These are phyloP conservation scores for Benincasa hispida DNA, from an alignment of 306 rosid species.

Conservation along the genomic window DNA sequence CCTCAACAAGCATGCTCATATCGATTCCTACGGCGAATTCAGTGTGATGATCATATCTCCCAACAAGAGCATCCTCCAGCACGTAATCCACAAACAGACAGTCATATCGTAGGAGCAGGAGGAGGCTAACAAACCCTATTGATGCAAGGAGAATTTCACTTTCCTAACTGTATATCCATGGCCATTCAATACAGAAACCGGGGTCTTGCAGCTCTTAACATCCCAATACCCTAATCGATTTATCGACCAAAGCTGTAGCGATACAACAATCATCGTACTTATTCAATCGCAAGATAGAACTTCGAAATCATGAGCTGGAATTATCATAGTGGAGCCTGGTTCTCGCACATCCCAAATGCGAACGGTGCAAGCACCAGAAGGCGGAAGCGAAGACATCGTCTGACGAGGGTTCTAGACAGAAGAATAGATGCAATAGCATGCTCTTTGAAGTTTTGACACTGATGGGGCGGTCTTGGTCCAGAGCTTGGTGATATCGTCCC, in stretches of 20 bases:
- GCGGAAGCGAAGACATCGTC: slow-evolving; percentile 90
- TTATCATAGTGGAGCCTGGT: slow-evolving; percentile 66
- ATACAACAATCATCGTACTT: slow-evolving; percentile 78
- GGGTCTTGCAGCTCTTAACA: slow-evolving; percentile 47
- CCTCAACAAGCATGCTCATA: slow-evolving; percentile 87
- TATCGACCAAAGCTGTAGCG: slow-evolving; percentile 76
- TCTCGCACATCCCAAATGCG: slow-evolving; percentile 91
- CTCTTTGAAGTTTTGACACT: slow-evolving; percentile 78
- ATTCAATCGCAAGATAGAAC: slow-evolving; percentile 69
- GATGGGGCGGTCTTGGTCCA: slow-evolving; percentile 85
- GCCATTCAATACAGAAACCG: slow-evolving; percentile 59
- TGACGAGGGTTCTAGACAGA: slow-evolving; percentile 93
- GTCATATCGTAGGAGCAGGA: slow-evolving; percentile 90
- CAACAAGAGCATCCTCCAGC: slow-evolving; percentile 84
- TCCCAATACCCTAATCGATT: slow-evolving; percentile 83
- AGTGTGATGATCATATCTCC: slow-evolving; percentile 72
- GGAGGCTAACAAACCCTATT: slow-evolving; percentile 46
- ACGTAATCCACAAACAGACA: slow-evolving; percentile 75
- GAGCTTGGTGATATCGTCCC: slow-evolving; percentile 85
- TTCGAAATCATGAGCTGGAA: slow-evolving; percentile 69
- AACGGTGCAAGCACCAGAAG: slow-evolving; percentile 81
- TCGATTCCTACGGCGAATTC: slow-evolving; percentile 92
- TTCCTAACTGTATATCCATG: slow-evolving; percentile 75
- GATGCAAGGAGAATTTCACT: slow-evolving; percentile 71
- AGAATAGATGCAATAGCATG: slow-evolving; percentile 90